Conservation (phyloP, 768 basidiomycete genomes). For the Pleurotus sapidus region DNA sequence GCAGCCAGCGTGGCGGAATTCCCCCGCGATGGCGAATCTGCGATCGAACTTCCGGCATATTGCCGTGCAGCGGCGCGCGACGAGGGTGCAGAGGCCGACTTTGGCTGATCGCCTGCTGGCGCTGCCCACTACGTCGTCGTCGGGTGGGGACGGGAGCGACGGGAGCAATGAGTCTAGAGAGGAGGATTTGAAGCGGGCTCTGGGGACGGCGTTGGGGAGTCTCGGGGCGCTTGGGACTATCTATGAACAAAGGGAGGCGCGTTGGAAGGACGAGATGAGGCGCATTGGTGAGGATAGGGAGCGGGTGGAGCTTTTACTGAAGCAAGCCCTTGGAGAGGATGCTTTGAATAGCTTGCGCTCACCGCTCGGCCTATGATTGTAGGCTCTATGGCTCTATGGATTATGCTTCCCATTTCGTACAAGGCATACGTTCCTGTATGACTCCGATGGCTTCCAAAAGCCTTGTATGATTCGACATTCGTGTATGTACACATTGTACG, state of each 20-base stretch:
- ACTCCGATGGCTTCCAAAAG: too few species aligned
- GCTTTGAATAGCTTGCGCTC: constrained; percentile 1
- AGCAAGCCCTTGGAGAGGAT: constrained; percentile 50
- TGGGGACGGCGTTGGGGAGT: constrained; percentile 68
- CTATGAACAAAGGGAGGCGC: constrained; percentile 64
- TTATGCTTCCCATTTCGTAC: too few species aligned
- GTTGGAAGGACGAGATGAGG: constrained; percentile 71
- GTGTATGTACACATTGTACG: too few species aligned
- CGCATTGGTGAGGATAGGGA: constrained; percentile 66
- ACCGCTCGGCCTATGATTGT: neutral
- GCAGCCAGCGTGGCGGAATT: constrained; percentile 41
- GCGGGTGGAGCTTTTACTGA: constrained; percentile 59
- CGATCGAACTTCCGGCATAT: constrained; percentile 59
- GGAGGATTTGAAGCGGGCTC: constrained; percentile 62
- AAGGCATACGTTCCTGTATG: too few species aligned
- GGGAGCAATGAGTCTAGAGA: constrained; percentile 51
- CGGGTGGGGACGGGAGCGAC: constrained; percentile 55
- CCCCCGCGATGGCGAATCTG: constrained; percentile 48
- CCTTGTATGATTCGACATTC: too few species aligned
- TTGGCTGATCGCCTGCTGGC: constrained; percentile 48
- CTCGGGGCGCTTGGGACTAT: constrained; percentile 59
- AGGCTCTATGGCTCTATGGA: too few species aligned
- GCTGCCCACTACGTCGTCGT: constrained; percentile 35
- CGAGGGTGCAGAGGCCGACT: constrained; percentile 41
- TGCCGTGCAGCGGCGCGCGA: constrained; percentile 48